These are phyloP conservation scores for Cucumis melo DNA, from an alignment of 306 rosid genomes.

Conservation along the genomic window DNA sequence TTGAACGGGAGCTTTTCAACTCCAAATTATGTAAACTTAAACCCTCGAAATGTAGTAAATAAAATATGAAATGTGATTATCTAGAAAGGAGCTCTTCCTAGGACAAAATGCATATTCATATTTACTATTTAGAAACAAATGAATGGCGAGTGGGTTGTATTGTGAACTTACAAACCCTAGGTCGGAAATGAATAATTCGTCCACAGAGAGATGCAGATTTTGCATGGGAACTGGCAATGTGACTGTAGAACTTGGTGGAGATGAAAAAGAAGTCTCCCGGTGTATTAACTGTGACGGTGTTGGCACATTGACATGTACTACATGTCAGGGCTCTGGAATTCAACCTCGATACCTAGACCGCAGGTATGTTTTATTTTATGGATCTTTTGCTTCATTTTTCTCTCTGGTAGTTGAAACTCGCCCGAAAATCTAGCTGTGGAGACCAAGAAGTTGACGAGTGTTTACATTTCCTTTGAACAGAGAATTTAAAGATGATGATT, in stretches of 20 bases:
- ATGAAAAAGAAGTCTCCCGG: constrained; percentile 63
- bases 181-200: not conserved
- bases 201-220: constrained; percentile 83
- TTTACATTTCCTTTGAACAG: constrained; percentile 31
- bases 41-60: not conserved
- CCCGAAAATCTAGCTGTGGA: not conserved
- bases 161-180: not conserved
- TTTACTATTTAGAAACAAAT: not conserved
- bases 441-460: not conserved
- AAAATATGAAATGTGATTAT: not conserved
- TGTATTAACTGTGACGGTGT: constrained; percentile 85
- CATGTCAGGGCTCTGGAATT: constrained; percentile 93
- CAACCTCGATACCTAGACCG: constrained; percentile 99
- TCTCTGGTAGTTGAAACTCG: not conserved
- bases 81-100: not conserved
- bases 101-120: not conserved
- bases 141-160: not conserved
- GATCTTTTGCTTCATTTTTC: not conserved
- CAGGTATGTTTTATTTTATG: constrained; percentile 33
- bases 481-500: constrained; percentile 89
- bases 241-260: constrained; percentile 73
- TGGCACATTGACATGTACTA: constrained; percentile 84
- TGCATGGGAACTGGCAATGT: constrained; percentile 64
- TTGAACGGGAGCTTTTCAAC: not conserved
- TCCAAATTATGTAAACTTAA: not conserved